These are phyloP conservation scores for Xylariaceae sp. DNA, from an alignment of 2,329 filamentous ascomycete species.

Conservation along the genomic window DNA sequence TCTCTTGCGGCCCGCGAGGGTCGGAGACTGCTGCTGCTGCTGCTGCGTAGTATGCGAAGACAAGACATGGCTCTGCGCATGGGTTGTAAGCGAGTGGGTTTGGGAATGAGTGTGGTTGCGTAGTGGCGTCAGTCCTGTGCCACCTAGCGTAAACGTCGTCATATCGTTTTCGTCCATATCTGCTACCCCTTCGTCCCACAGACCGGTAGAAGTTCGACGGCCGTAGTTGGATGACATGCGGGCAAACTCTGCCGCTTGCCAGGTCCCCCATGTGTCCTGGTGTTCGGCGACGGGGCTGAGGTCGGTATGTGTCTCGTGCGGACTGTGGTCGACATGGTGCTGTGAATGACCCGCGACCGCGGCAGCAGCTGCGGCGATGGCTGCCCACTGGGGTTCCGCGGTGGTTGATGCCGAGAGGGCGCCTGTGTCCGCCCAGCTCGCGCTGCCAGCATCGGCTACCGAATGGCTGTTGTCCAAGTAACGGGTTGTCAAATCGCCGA, in stretches of 20 bases:
- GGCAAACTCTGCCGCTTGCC: slow-evolving; percentile 20
- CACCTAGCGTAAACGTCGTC: slow-evolving; percentile 30
- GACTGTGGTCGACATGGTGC: background rate
- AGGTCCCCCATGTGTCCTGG: slow-evolving; percentile 34
- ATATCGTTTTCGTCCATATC: slow-evolving; percentile 16
- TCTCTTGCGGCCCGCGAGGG: slow-evolving; percentile 41
- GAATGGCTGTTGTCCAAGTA: slow-evolving; percentile 16
- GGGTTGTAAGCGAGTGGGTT: background rate
- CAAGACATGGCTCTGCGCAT: background rate
- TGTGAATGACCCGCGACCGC: slow-evolving; percentile 24
- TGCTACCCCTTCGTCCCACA: slow-evolving; percentile 12
- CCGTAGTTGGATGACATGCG: slow-evolving; percentile 16
- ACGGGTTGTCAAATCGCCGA: slow-evolving; percentile 22
- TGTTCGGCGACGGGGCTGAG: slow-evolving; percentile 4
- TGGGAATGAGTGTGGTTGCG: slow-evolving; percentile 4
- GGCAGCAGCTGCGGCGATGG: slow-evolving; percentile 21
- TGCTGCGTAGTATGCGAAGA: slow-evolving; percentile 3
- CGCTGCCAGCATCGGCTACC: slow-evolving; percentile 10
- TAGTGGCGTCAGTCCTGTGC: slow-evolving; percentile 33
- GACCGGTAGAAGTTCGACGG: slow-evolving; percentile 6
- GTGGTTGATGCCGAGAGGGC: slow-evolving; percentile 4
- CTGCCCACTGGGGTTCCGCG: slow-evolving; percentile 33
- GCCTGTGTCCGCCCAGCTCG: slow-evolving; percentile 32
- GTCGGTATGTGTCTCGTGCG: background rate
- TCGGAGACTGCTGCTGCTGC: slow-evolving; percentile 9